These are phyloP conservation scores for Dendryphion nanum DNA, from an alignment of 2,329 filamentous ascomycete species.

Conservation along the genomic window DNA sequence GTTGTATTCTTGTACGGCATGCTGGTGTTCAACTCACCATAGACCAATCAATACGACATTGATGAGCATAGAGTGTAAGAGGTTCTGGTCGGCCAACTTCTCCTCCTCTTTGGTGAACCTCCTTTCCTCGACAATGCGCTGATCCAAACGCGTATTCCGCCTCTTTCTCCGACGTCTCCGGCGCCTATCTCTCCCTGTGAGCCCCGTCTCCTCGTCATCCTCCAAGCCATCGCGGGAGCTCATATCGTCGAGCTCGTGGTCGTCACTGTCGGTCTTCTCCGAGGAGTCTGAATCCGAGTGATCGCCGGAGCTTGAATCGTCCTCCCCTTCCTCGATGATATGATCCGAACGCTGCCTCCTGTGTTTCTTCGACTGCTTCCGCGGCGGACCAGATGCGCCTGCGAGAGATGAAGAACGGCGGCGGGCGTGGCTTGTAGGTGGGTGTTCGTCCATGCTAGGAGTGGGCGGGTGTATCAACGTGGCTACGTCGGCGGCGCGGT, in stretches of 20 bases:
- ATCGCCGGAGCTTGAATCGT: conserved; percentile 20
- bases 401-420: conserved; percentile 36
- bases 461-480: conserved; percentile 30
- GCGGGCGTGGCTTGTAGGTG: conserved; percentile 21
- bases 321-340: conserved; percentile 36
- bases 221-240: conserved; percentile 69
- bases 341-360: conserved; percentile 27
- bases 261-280: conserved; percentile 41
- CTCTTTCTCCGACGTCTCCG: conserved; percentile 66
- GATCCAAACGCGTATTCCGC: conserved; percentile 70
- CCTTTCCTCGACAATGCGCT: conserved; percentile 57
- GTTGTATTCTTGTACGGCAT: no score
- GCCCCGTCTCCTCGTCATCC: conserved; percentile 86
- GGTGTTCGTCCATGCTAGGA: conserved; percentile 30
- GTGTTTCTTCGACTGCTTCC: conserved; percentile 25
- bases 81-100: conserved; percentile 71
- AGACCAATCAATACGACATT: conserved; percentile 80
- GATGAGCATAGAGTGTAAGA: conserved; percentile 66
- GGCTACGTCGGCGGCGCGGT: conserved; percentile 21
- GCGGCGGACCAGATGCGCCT: conserved; percentile 19
- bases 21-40: conserved; percentile 60
- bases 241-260: conserved; percentile 58
- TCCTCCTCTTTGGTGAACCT: conserved; percentile 69
- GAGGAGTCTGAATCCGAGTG: conserved; percentile 29
- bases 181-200: conserved; percentile 71